These are phyloP conservation scores for Phytophthora brassicae DNA, from an alignment of 352 stramenopile species.

Conservation along the genomic window DNA sequence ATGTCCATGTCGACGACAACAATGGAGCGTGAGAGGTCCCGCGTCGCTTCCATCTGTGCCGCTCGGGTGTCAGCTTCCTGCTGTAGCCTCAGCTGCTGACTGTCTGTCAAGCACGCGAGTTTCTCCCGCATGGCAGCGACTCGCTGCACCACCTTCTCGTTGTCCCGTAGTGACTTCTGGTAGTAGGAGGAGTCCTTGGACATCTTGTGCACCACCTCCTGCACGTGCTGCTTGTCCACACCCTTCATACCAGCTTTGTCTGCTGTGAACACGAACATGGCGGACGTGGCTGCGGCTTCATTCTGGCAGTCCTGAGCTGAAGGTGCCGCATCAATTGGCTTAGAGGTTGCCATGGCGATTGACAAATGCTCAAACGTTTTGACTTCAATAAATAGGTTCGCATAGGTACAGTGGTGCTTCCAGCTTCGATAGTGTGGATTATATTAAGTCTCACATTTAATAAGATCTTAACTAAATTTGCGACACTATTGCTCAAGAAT, in stretches of 20 bases:
- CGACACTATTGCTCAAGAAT: no score
- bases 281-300: constrained; percentile 15
- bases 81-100: constrained; percentile 33
- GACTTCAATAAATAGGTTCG: no score
- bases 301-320: no score
- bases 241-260: constrained; percentile 89
- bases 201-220: constrained; percentile 93
- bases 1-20: constrained; percentile 97
- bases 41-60: constrained; percentile 56
- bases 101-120: constrained; percentile 54
- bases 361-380: no score
- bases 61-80: constrained; percentile 45
- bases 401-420: no score
- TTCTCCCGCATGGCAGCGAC: constrained; percentile 76
- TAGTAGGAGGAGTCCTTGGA: constrained; percentile 94
- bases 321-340: not conserved
- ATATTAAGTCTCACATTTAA: no score
- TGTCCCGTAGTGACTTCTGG: constrained; percentile 89
- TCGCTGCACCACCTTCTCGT: constrained; percentile 84
- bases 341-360: constrained; percentile 26
- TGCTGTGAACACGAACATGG: constrained; percentile 85
- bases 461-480: no score
- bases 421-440: no score
- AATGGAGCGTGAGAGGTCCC: constrained; percentile 67
- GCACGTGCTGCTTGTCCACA: constrained; percentile 89